Conservation (phyloP, 176 grass and related monocot species). For the Rhynchospora tenuis region DNA sequence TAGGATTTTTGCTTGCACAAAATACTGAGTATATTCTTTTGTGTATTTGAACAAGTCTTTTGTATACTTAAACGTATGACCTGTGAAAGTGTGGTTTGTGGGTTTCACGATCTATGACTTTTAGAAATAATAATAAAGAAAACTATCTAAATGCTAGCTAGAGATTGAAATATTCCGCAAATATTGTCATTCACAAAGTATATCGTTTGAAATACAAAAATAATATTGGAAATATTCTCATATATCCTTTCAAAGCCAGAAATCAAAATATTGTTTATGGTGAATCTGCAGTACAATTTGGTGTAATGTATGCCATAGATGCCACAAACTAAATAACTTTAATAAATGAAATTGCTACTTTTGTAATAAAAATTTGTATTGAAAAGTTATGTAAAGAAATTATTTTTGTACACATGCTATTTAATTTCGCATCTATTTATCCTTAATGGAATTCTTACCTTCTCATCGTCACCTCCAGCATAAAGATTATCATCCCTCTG, state of each 20-base stretch:
- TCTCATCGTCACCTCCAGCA: constrained; percentile 32
- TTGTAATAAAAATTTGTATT: constrained; percentile 1
- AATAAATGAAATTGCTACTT: not conserved
- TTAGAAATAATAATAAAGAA: not conserved
- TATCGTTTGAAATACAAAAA: too few species aligned
- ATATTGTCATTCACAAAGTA: too few species aligned
- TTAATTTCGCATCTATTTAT: not conserved
- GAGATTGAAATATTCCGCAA: not conserved
- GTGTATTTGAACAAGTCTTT: constrained; percentile 1
- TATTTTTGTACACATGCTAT: not conserved
- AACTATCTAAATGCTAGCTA: not conserved
- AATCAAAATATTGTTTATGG: not conserved
- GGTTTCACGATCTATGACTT: not conserved
- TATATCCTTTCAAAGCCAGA: not conserved
- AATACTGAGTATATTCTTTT: not conserved
- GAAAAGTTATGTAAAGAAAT: not conserved
- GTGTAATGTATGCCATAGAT: not conserved
- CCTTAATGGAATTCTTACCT: constrained; percentile 22
- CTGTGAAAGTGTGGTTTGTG: not conserved
- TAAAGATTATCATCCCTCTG: constrained; percentile 38
- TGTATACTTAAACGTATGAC: not conserved
- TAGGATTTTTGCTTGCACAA: not conserved
- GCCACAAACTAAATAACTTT: not conserved
- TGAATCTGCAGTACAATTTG: not conserved
- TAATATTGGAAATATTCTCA: too few species aligned